Evolutionary conservation across 192 early-diverging fungal genomes (phyloP).

Genomic region (Spizellomyces sp.): DNA sequence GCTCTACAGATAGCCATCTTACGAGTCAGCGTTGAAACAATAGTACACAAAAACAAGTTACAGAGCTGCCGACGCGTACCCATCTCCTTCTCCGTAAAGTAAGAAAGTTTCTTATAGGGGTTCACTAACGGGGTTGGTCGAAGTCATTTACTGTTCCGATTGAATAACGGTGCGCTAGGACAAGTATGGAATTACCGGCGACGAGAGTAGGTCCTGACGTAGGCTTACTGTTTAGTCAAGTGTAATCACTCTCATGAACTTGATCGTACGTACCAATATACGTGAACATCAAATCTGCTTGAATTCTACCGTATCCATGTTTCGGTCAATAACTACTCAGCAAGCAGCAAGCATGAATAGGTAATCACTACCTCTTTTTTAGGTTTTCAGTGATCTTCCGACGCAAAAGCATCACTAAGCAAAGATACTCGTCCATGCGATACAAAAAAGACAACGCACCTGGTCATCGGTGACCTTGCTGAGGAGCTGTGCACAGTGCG

Average conservation of each 20-base stretch:
- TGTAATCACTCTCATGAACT: neutral
- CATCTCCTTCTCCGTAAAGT: slow-evolving; percentile 91
- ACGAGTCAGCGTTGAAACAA: neutral
- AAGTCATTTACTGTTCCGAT: slow-evolving; percentile 10
- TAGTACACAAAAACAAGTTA: slow-evolving; percentile 12
- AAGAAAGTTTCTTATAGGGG: slow-evolving; percentile 93
- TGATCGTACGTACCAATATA: slow-evolving; percentile 68
- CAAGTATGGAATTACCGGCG: slow-evolving; percentile 36
- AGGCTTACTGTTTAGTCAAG: neutral
- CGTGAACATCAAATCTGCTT: slow-evolving; percentile 75
- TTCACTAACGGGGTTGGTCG: slow-evolving; percentile 71
- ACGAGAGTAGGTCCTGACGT: slow-evolving; percentile 61
- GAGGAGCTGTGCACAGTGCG: slow-evolving; percentile 72
- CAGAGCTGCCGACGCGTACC: slow-evolving; percentile 27
- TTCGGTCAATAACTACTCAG: neutral
- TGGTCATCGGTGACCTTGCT: slow-evolving; percentile 93
- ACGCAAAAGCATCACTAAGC: neutral
- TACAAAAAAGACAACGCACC: neutral
- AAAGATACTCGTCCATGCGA: no score
- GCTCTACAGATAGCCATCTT: slow-evolving; percentile 38
- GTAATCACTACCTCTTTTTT: slow-evolving; percentile 67
- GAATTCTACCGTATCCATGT: slow-evolving; percentile 33
- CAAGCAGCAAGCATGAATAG: neutral
- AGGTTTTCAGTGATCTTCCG: slow-evolving; percentile 85
- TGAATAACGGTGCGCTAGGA: neutral